Conservation (phyloP, 2,329 filamentous ascomycete genomes). For the Botrytis galanthina region DNA sequence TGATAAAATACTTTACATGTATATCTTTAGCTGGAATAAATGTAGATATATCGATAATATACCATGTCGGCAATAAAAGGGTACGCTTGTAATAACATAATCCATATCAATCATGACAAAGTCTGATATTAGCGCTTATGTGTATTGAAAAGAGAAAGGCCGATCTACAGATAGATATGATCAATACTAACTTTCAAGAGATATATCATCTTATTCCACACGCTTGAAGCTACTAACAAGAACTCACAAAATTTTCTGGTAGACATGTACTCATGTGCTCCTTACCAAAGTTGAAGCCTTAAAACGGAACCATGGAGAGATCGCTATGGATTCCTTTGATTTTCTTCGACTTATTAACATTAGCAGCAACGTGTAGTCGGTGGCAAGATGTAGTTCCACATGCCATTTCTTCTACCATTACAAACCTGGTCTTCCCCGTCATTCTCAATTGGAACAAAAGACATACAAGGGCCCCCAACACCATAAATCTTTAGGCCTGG, state of each 20-base stretch:
- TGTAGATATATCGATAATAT: neutral
- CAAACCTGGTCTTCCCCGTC: neutral
- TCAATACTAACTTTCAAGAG: neutral
- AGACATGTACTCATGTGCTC: neutral
- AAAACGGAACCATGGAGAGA: neutral
- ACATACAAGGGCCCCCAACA: neutral
- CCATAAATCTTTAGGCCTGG: fast-evolving
- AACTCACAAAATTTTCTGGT: too few relatives aligned
- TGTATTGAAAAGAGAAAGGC: neutral
- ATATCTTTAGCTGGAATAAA: neutral
- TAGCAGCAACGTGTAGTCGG: neutral
- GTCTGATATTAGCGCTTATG: neutral
- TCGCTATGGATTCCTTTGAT: neutral
- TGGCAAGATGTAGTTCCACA: neutral
- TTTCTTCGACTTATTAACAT: neutral
- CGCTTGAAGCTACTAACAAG: too few relatives aligned
- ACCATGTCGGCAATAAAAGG: neutral
- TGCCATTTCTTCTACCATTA: neutral
- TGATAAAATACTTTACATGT: neutral
- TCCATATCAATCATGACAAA: neutral
- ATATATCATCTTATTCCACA: neutral
- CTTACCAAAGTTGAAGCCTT: neutral
- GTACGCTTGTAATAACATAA: neutral
- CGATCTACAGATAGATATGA: neutral
- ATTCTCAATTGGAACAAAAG: fast-evolving